Conservation (phyloP, 1,139 yeast genomes). For the Geotrichum australiense region DNA sequence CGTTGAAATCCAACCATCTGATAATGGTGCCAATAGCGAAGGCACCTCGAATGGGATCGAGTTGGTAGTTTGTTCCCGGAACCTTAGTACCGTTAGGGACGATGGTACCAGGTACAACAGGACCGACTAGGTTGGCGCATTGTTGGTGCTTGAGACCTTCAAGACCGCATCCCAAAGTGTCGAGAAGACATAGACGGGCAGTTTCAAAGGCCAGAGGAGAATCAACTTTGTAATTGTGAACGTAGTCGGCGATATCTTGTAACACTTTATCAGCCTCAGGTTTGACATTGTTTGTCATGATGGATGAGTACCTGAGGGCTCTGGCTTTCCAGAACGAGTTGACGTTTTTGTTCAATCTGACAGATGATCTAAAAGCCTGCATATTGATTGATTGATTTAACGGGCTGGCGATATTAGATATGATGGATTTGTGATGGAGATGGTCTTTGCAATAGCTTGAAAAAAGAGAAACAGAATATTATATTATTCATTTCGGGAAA, state of each 20-base stretch:
- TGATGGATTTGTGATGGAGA: too few relatives aligned
- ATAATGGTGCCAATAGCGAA: slow-evolving; percentile 50
- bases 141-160: slow-evolving; percentile 51
- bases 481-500: too few relatives aligned
- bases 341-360: background rate
- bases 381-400: too few relatives aligned
- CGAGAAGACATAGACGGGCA: slow-evolving; percentile 48
- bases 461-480: too few relatives aligned
- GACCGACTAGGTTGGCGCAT: slow-evolving; percentile 44
- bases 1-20: slow-evolving; percentile 55
- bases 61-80: slow-evolving; percentile 44
- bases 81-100: slow-evolving; percentile 51
- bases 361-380: background rate
- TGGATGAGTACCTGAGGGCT: slow-evolving; percentile 17
- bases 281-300: slow-evolving; percentile 41
- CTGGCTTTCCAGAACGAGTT: slow-evolving; percentile 1
- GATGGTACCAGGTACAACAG: slow-evolving; percentile 48
- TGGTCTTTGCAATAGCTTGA: too few relatives aligned
- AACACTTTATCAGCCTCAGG: slow-evolving; percentile 47
- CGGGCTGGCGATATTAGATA: too few relatives aligned
- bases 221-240: slow-evolving; percentile 42
- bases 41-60: slow-evolving; percentile 55
- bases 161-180: slow-evolving; percentile 55
- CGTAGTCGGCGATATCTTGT: slow-evolving; percentile 44
- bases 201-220: slow-evolving; percentile 46